Percentiles rank a stretch among this genome's conserved stretches.
These are phyloP conservation scores for Backusella australiensis DNA, from an alignment of 192 early-diverging fungal species.

Conservation along the genomic window DNA sequence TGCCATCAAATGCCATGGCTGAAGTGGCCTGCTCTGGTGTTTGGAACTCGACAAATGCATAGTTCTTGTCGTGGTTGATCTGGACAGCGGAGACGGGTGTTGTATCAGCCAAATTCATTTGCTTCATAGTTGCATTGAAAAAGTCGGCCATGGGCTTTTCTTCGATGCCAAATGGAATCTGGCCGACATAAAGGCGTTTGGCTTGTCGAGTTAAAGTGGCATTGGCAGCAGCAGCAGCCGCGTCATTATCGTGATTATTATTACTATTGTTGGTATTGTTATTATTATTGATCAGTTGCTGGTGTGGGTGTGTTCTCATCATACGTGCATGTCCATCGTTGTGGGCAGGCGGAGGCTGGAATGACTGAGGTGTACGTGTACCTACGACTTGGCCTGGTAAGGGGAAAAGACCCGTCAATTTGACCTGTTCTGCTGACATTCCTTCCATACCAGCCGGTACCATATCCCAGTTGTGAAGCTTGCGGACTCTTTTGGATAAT, in stretches of 20 bases:
- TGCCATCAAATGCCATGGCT: slow-evolving; percentile 93
- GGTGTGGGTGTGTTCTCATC: slow-evolving; percentile 21
- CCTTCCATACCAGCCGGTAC: slow-evolving; percentile 87
- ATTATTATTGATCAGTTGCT: not conserved
- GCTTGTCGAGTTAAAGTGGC: slow-evolving; percentile 72
- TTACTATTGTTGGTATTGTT: slow-evolving; percentile 18
- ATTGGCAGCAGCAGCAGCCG: slow-evolving; percentile 49
- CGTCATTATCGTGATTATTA: slow-evolving; percentile 27
- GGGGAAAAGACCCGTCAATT: slow-evolving; percentile 82
- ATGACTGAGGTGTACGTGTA: slow-evolving; percentile 24
- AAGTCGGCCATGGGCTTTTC: slow-evolving; percentile 79
- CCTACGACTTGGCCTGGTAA: slow-evolving; percentile 65
- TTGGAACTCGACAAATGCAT: slow-evolving; percentile 94
- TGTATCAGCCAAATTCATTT: slow-evolving; percentile 69
- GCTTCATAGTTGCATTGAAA: slow-evolving; percentile 85
- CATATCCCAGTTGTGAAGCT: slow-evolving; percentile 91
- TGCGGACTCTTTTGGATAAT: slow-evolving; percentile 71
- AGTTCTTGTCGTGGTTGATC: slow-evolving; percentile 93
- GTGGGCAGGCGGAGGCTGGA: slow-evolving; percentile 13
- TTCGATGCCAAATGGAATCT: slow-evolving; percentile 74
- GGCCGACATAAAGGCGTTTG: slow-evolving; percentile 87
- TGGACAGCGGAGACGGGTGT: slow-evolving; percentile 77
- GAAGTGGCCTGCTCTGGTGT: slow-evolving; percentile 84
- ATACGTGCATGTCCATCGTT: not conserved
- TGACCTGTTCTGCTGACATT: slow-evolving; percentile 83